Base-by-base conservation (phyloP, 345 rosid genomes). In the Populus euphratica region DNA sequence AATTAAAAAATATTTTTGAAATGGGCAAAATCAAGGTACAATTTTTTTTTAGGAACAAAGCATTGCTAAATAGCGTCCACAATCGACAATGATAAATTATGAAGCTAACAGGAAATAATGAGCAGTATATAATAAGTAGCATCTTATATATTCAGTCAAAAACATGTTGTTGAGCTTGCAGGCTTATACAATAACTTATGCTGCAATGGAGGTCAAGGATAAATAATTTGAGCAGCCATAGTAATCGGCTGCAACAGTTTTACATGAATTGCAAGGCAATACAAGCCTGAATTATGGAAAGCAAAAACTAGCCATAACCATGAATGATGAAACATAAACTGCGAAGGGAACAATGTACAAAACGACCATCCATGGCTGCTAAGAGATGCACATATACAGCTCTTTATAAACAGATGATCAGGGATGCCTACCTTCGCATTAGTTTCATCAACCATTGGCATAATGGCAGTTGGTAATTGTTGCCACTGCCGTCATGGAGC, bases 361-460 rank as follows among this genome's bases (percentile, higher is more conserved):
- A 84, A 78, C 64, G 81, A 85, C 81, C 96, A 82, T 86, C 93
- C 90, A 83, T 81, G 92, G 96, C 99, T 86, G 91, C 90, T 79
- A 74, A 69, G 68, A 76, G 87, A 86, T 87, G 83, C 80, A 81
- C 88, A 85, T 66, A 85, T 80, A 86, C 97, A 91, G 94, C 97
- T 85, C 95, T 85, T 87, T 80, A 67, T 65, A 78, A 77, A 91
- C 87, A 73, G 93, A 88, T 78, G 90, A 88, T 88, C 87, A 62
- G 78, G 56, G 23, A 70, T 61, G 69, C 69, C 81, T 72, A 79
- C 86, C 81, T 77, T 68, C 38, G 77, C 25, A 41, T 75, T 6
- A 54, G 69, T 66, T 83, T 83, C 81, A 63, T 80, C 78, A 23
- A 77, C 79, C 88, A 77, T 75, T 82, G 86, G 27, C 81, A 65